Percentiles rank a stretch among this genome's conserved stretches.
Evolutionary conservation across 2,329 filamentous ascomycete genomes (phyloP).

Genomic region (Catunica adiposa): DNA sequence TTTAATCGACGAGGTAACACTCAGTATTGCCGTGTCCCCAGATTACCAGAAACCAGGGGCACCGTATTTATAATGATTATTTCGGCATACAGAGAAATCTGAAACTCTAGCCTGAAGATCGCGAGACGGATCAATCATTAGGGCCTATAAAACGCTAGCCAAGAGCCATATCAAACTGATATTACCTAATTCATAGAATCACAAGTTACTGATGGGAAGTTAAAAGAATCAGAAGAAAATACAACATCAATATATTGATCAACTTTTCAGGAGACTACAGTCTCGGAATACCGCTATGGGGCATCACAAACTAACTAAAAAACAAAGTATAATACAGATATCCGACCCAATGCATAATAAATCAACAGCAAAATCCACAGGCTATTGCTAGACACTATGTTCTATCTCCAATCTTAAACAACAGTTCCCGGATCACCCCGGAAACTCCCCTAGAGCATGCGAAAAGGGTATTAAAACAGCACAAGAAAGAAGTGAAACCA

Average conservation of each 20-base stretch:
- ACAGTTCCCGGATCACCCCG: neutral
- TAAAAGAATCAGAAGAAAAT: neutral
- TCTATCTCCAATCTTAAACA: neutral
- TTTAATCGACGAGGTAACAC: too few relatives aligned
- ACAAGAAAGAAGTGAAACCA: neutral
- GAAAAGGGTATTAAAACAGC: slow-evolving; percentile 1
- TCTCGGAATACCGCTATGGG: too few relatives aligned
- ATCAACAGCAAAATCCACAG: neutral
- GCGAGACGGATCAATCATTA: too few relatives aligned
- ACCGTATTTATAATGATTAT: too few relatives aligned
- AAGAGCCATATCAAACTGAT: too few relatives aligned
- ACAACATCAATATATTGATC: neutral
- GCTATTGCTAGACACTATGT: neutral
- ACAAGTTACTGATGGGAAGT: too few relatives aligned
- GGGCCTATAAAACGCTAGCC: too few relatives aligned
- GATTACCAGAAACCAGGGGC: neutral
- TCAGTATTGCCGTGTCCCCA: neutral
- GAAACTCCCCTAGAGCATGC: neutral
- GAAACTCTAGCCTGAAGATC: too few relatives aligned
- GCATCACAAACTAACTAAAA: neutral
- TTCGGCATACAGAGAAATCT: too few relatives aligned
- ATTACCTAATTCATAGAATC: too few relatives aligned
- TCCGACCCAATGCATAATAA: neutral
- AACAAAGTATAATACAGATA: neutral
- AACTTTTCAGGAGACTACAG: neutral